These are phyloP conservation scores for Taphrina populina DNA, from an alignment of 1,139 yeast genomes.

Conservation along the genomic window DNA sequence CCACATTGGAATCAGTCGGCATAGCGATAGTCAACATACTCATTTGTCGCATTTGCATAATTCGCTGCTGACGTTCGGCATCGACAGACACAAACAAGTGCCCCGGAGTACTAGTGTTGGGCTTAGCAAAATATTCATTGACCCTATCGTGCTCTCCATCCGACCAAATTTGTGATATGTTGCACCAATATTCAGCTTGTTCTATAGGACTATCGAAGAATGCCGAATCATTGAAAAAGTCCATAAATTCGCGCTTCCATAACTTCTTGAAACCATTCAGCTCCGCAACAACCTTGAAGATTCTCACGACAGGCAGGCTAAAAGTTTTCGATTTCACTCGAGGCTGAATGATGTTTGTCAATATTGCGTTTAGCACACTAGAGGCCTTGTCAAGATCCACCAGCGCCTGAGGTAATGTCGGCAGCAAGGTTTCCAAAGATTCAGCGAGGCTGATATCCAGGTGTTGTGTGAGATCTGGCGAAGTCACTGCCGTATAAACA, in stretches of 20 bases:
- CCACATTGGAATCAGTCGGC: constrained; percentile 46
- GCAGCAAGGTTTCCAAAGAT: not conserved
- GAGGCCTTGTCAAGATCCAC: constrained; percentile 5
- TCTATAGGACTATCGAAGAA: constrained; percentile 2
- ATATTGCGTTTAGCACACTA: not conserved
- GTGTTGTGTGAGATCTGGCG: no score
- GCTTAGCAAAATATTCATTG: constrained; percentile 6
- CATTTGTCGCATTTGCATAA: not conserved
- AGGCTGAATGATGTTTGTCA: constrained; percentile 15
- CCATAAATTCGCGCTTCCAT: constrained; percentile 19
- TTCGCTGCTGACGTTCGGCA: not conserved
- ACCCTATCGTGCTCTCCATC: constrained; percentile 2
- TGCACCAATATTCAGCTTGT: constrained; percentile 2
- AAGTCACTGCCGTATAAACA: constrained; percentile 1
- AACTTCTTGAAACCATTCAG: constrained; percentile 2
- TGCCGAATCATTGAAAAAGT: not conserved
- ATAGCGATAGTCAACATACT: constrained; percentile 4
- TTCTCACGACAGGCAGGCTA: not conserved
- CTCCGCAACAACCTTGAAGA: not conserved
- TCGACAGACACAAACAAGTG: constrained; percentile 9
- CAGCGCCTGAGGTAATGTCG: not conserved
- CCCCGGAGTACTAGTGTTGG: constrained; percentile 16
- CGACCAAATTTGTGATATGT: constrained; percentile 4
- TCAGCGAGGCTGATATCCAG: not conserved
- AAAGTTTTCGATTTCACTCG: not conserved